Evolutionary conservation across 2,329 filamentous ascomycete genomes (phyloP).

Genomic region (Alternaria infectoria): DNA sequence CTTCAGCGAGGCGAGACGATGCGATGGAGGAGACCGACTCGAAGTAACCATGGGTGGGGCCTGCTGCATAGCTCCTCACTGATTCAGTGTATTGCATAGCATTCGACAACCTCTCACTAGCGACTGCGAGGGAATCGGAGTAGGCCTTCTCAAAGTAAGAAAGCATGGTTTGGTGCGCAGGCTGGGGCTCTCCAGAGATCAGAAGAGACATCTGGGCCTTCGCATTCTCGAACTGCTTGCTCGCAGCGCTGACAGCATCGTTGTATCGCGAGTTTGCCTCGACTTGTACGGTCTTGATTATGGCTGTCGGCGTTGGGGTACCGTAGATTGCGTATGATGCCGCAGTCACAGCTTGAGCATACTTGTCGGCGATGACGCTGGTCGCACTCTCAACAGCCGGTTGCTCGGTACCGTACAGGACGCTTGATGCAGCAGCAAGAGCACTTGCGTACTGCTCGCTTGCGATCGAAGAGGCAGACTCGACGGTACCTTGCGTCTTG

Average conservation of each 20-base stretch:
- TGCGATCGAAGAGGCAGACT: slow-evolving; percentile 60
- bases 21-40: slow-evolving; percentile 71
- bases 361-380: slow-evolving; percentile 61
- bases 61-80: slow-evolving; percentile 48
- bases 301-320: slow-evolving; percentile 54
- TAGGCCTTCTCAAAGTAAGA: slow-evolving; percentile 73
- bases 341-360: slow-evolving; percentile 64
- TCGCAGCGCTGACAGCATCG: slow-evolving; percentile 68
- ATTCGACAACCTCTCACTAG: slow-evolving; percentile 64
- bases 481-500: slow-evolving; percentile 55
- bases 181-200: slow-evolving; percentile 71
- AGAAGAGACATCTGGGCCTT: slow-evolving; percentile 71
- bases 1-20: slow-evolving; percentile 71
- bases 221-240: slow-evolving; percentile 70
- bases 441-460: slow-evolving; percentile 64
- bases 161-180: slow-evolving; percentile 71
- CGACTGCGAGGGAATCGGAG: slow-evolving; percentile 67
- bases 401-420: slow-evolving; percentile 59
- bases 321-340: slow-evolving; percentile 65
- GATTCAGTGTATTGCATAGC: slow-evolving; percentile 57
- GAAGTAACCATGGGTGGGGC: slow-evolving; percentile 57
- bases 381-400: slow-evolving; percentile 53
- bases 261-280: slow-evolving; percentile 65
- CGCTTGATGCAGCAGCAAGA: slow-evolving; percentile 62
- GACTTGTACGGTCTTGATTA: slow-evolving; percentile 55